These are phyloP conservation scores for Penicillium canescens DNA, from an alignment of 495 filamentous ascomycete genomes.

Conservation along the genomic window DNA sequence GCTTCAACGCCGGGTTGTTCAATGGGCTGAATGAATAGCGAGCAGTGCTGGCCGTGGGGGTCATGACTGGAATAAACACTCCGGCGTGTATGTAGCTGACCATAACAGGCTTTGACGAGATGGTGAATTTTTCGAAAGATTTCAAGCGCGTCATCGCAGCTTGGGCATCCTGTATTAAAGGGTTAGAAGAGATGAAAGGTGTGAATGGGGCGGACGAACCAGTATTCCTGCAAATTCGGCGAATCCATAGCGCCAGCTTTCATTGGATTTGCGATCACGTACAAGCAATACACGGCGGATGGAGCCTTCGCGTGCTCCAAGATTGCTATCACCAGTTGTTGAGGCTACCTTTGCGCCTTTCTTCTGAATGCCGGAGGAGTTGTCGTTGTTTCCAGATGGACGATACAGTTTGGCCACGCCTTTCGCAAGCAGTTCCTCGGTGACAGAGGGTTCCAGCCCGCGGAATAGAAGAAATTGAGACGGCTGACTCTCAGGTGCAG, in stretches of 20 bases:
- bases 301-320: constrained; percentile 76
- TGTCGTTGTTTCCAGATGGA: constrained; percentile 32
- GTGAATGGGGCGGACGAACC: constrained; percentile 28
- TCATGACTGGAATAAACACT: constrained; percentile 78
- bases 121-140: constrained; percentile 80
- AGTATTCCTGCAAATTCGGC: constrained; percentile 76
- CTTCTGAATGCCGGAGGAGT: constrained; percentile 30
- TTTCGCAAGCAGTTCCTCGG: constrained; percentile 75
- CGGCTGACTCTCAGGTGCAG: constrained; percentile 67
- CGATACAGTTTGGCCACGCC: constrained; percentile 79
- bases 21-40: constrained; percentile 72
- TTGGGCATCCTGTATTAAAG: constrained; percentile 66
- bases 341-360: constrained; percentile 70
- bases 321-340: constrained; percentile 68
- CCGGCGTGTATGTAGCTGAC: constrained; percentile 83
- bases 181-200: constrained; percentile 4
- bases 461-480: constrained; percentile 83
- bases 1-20: constrained; percentile 64
- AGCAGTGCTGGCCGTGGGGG: constrained; percentile 51
- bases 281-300: constrained; percentile 78
- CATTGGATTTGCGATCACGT: constrained; percentile 69
- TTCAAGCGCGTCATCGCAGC: constrained; percentile 74
- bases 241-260: constrained; percentile 87
- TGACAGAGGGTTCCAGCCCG: constrained; percentile 70
- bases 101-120: constrained; percentile 73